Conservation (phyloP, 2,329 filamentous ascomycete species). For the Bertia moriformis region DNA sequence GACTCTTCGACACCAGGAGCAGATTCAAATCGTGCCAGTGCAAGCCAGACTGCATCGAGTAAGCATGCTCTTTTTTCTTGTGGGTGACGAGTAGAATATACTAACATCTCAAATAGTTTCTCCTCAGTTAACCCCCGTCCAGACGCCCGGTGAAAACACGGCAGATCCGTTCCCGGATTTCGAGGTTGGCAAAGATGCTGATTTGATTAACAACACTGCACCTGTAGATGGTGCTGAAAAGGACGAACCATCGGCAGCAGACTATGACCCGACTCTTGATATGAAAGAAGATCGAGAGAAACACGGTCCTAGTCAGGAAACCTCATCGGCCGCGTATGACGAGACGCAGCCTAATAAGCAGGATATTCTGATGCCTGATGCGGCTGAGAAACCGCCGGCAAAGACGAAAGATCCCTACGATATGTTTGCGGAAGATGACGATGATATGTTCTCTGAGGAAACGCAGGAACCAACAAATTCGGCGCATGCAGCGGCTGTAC, state of each 20-base stretch:
- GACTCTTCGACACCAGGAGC: slow-evolving; percentile 16
- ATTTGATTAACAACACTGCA: slow-evolving; percentile 14
- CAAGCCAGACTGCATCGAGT: not conserved
- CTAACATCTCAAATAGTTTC: not conserved
- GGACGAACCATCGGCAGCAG: slow-evolving; percentile 76
- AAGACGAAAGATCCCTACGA: slow-evolving; percentile 26
- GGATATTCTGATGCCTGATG: slow-evolving; percentile 11
- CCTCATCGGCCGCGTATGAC: slow-evolving; percentile 33
- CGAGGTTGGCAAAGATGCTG: slow-evolving; percentile 10
- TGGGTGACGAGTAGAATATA: too few relatives aligned
- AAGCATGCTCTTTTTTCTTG: too few relatives aligned
- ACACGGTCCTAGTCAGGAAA: slow-evolving; percentile 42
- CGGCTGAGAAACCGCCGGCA: slow-evolving; percentile 16
- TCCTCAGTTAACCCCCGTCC: not conserved
- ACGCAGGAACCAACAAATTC: slow-evolving; percentile 43
- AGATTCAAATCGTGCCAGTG: not conserved
- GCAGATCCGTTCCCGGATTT: slow-evolving; percentile 10
- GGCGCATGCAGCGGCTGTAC: slow-evolving; percentile 20
- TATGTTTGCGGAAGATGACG: slow-evolving; percentile 50
- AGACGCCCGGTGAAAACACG: not conserved
- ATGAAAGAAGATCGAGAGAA: slow-evolving; percentile 71
- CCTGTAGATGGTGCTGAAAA: slow-evolving; percentile 28
- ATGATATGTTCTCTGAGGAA: slow-evolving; percentile 83
- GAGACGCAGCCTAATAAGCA: slow-evolving; percentile 24
- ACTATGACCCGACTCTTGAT: slow-evolving; percentile 80